Base-by-base conservation (phyloP, 2,329 filamentous ascomycete genomes). In the Elsinoe perseae region DNA sequence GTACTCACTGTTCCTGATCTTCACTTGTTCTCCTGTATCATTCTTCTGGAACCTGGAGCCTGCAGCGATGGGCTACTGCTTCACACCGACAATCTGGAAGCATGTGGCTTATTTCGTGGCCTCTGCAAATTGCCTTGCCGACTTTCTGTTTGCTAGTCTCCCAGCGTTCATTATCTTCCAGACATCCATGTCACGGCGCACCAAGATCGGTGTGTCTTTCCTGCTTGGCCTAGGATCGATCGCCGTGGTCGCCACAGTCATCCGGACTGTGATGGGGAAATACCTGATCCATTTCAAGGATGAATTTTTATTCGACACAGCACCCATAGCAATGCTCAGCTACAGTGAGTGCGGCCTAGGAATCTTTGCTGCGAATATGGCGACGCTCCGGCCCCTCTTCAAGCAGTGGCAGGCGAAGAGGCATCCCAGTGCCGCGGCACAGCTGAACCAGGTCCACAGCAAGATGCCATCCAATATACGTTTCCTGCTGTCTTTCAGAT, bases 201-300 rank as follows among this genome's bases (percentile, higher is more conserved):
- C 68, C 23, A 75, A 73, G 54, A 58, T 67, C 12, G 62, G 72
- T 3, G 65, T 75, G 0, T 64, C 70, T 23, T 61, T 64, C 14
- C 70, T 75, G 20, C 58, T 75, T 1, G 65, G 66, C 7, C 66
- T 75, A n/a, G 73, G 72, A 14, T 63, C 68, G 2, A 60, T 72
- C 40, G 83, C 80, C 27, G 81, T 80, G 61, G 72, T 76, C 56
- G 76, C 73, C 21, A 77, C 75, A 0, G 67, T 73, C 3, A 70
- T 78, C 7, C 72, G 77, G 38, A 69, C 77, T 59, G 70, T 72
- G 3, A 72, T 75, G 64, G 64, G 68, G 59, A 60, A 70, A 57
- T 62, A 70, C 59, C 61, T 75, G 16, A 61, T 64, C 0, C 63
- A 74, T 2, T 65, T 62, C 52, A 60, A 68, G 42, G 68, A 73